Base-by-base conservation (phyloP, 257 asterid genomes). In the Gentiana macrophylla region DNA sequence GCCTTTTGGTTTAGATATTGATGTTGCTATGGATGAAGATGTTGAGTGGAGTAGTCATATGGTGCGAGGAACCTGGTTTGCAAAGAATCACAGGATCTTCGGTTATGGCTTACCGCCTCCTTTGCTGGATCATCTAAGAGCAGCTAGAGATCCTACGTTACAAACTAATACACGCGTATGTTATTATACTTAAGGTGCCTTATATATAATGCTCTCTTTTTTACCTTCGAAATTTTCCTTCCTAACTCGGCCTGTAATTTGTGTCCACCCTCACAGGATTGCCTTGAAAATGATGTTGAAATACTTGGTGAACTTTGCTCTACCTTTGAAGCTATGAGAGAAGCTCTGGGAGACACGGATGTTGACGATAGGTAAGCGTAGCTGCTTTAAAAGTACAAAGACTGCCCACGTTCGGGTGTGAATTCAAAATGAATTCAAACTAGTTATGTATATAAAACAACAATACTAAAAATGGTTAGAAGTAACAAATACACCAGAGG, bases 1-100 rank as follows among this genome's bases (percentile, higher is more conserved):
- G 55, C 43, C 24, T 65, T 61, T 37, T 52, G 36, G 62, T 4
- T 41, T 76, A 90, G 97, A 86, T 68, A 61, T 90, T 43, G 94
- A 79, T 59, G 61, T 52, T 66, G 81, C 67, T 51, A 37, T 10
- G 44, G 78, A 64, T 44, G 89, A 82, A 60, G 82, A 64, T 47
- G 63, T 64, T 8, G 83, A 76, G 49, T 80, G 90, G 93, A 72
- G 69, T 61, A 55, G 86, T 69, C 94, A 90, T 74, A 84, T 86
- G 97, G 83, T 90, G 47, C 88, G 94, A 38, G 96, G 97, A 43
- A 90, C 94, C 32, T 84, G 96, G 94, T 73, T 86, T 67, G 80
- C 96, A 33, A 79, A 77, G 66, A 80, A 79, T 68, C 81, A 77
- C 43, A 68, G 63, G 49, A 77, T 82, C 56, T 86, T 80, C 65